A percentile compares a stretch with the other conserved stretches of the same genome.
These are phyloP conservation scores for Dendrobium nobile DNA, from an alignment of 106 monocot genomes.

Conservation along the genomic window DNA sequence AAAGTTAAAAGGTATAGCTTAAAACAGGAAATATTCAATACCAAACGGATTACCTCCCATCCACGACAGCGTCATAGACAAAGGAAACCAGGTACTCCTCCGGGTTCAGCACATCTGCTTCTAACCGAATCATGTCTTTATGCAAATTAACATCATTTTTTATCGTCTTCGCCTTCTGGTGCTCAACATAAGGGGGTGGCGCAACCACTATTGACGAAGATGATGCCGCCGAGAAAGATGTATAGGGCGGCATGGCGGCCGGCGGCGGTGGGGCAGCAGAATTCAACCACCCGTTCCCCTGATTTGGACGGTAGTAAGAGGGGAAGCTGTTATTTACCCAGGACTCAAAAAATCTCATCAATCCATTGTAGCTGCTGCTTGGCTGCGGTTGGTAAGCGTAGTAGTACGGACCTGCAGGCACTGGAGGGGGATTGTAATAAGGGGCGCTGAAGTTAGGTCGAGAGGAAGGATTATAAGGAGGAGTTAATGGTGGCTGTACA, in stretches of 20 bases:
- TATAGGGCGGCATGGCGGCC: background rate
- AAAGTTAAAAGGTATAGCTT: background rate
- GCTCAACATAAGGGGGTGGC: slow-evolving; percentile 65
- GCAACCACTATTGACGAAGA: background rate
- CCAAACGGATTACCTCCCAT: slow-evolving; percentile 59
- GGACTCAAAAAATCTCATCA: slow-evolving; percentile 9
- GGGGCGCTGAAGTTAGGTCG: slow-evolving; percentile 6
- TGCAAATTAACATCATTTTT: slow-evolving; percentile 85
- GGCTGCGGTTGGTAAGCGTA: slow-evolving; percentile 3
- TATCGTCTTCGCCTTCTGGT: slow-evolving; percentile 60
- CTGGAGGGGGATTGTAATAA: slow-evolving; percentile 1
- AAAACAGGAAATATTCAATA: background rate
- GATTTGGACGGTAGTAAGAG: slow-evolving; percentile 8
- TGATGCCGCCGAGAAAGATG: background rate
- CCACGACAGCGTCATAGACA: slow-evolving; percentile 58
- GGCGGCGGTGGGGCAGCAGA: slow-evolving; percentile 2
- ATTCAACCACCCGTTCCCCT: slow-evolving; percentile 1
- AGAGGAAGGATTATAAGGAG: slow-evolving; percentile 17
- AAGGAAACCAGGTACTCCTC: slow-evolving; percentile 67
- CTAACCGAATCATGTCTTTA: slow-evolving; percentile 66
- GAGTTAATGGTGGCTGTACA: slow-evolving; percentile 8
- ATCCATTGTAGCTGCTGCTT: background rate
- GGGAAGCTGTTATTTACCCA: background rate
- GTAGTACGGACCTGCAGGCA: background rate
- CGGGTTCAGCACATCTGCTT: slow-evolving; percentile 37